phyloP scores from a whole-genome alignment of 148 eudicot genomes.

The Silene conica region DNA sequence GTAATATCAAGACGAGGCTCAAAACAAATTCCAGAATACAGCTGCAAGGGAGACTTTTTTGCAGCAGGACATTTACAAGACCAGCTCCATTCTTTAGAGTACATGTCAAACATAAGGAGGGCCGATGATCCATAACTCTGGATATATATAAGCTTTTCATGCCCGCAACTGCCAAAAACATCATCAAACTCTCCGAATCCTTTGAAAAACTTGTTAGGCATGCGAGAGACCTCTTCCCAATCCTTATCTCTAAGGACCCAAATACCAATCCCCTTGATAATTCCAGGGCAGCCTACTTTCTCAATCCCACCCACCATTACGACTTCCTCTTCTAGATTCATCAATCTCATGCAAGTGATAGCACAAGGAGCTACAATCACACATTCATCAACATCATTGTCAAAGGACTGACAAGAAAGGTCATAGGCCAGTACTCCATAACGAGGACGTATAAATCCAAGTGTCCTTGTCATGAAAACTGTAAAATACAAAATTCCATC shows the following conservation, averaged over 20 bases:
- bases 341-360: slow-evolving; percentile 39
- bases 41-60: slow-evolving; percentile 41
- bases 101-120: slow-evolving; percentile 43
- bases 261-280: slow-evolving; percentile 41
- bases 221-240: slow-evolving; percentile 43
- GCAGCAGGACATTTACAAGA: slow-evolving; percentile 33
- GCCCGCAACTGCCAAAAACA: slow-evolving; percentile 44
- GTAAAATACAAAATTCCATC: slow-evolving; percentile 36
- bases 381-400: slow-evolving; percentile 11
- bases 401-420: slow-evolving; percentile 20
- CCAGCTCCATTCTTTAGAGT: slow-evolving; percentile 47
- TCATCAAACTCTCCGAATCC: slow-evolving; percentile 50
- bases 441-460: slow-evolving; percentile 16
- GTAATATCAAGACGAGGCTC: slow-evolving; percentile 37
- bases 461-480: slow-evolving; percentile 25
- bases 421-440: slow-evolving; percentile 37
- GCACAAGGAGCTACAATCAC: slow-evolving; percentile 35
- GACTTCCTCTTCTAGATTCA: slow-evolving; percentile 36
- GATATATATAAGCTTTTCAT: slow-evolving; percentile 40
- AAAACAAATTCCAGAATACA: slow-evolving; percentile 47
- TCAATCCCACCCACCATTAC: slow-evolving; percentile 55
- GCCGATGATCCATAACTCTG: slow-evolving; percentile 44
- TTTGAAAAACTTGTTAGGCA: slow-evolving; percentile 40
- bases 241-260: slow-evolving; percentile 40
- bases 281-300: slow-evolving; percentile 29